phyloP scores from a whole-genome alignment of 148 eudicot species.

The Euryodendron excelsum region DNA sequence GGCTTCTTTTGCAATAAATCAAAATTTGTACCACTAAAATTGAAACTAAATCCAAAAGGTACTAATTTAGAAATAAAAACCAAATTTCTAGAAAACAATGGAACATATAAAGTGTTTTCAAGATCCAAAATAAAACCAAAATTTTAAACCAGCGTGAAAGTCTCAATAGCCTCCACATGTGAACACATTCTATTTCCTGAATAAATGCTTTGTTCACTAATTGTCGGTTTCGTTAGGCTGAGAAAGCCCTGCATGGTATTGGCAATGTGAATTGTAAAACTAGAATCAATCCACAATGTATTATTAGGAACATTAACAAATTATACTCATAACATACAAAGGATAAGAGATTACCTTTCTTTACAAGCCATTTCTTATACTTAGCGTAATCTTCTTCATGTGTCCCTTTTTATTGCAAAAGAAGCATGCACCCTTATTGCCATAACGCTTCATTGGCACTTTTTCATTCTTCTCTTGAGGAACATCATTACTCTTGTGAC shows the following conservation, averaged over 20 bases:
- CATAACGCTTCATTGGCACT: too few species aligned
- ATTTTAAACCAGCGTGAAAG: conserved; percentile 1
- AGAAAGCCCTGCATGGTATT: background rate
- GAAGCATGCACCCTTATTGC: too few species aligned
- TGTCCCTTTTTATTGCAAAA: background rate
- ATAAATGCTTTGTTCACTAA: background rate
- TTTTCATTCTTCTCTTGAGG: background rate
- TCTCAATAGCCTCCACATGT: conserved; percentile 17
- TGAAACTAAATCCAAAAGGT: background rate
- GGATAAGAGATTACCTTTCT: conserved; percentile 17
- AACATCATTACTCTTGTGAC: too few species aligned
- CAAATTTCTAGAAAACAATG: background rate
- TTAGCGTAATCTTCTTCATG: conserved; percentile 8
- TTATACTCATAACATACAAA: conserved; percentile 18
- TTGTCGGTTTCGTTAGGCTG: background rate
- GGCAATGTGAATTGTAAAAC: background rate
- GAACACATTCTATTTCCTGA: conserved; percentile 16
- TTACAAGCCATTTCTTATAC: conserved; percentile 14
- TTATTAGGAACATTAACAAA: conserved; percentile 12
- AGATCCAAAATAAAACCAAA: conserved; percentile 5
- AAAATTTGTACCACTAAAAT: background rate
- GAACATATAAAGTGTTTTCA: conserved; percentile 2
- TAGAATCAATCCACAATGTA: conserved; percentile 22
- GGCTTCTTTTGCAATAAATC: background rate
- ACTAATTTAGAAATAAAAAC: background rate